These are phyloP conservation scores for Isatis tinctoria DNA, from an alignment of 345 rosid species.

Conservation along the genomic window DNA sequence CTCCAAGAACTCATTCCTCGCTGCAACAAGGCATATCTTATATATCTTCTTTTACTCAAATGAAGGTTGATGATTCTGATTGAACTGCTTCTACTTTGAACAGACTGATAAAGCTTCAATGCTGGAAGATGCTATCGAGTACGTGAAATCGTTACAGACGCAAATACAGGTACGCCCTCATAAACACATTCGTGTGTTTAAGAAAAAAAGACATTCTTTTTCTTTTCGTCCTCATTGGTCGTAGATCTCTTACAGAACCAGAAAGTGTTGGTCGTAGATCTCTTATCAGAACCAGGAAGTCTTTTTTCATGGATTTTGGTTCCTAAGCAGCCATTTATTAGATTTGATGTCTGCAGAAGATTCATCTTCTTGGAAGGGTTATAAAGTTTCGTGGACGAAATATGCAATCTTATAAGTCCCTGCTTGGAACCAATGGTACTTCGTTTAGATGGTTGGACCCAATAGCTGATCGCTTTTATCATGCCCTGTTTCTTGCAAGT, in stretches of 20 bases:
- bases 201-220: neutral
- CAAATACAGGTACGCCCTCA: slow-evolving; percentile 16
- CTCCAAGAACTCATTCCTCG: slow-evolving; percentile 44
- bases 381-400: neutral
- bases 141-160: slow-evolving; percentile 6
- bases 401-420: neutral
- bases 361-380: slow-evolving; percentile 2
- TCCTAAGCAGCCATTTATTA: neutral
- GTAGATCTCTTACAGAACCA: neutral
- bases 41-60: neutral
- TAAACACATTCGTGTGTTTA: neutral
- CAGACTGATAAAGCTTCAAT: slow-evolving; percentile 30
- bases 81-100: neutral
- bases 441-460: neutral
- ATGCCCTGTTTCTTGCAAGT: neutral
- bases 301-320: neutral
- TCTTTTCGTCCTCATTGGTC: neutral
- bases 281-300: too few relatives aligned
- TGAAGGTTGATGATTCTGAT: neutral
- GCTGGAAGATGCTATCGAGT: slow-evolving; percentile 26
- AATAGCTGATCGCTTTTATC: neutral
- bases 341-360: neutral
- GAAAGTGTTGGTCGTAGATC: neutral
- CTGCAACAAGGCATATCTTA: slow-evolving; percentile 18
- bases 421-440: neutral